Conservation (phyloP, 2,329 filamentous ascomycete genomes). For the Sporothrix pallida region DNA sequence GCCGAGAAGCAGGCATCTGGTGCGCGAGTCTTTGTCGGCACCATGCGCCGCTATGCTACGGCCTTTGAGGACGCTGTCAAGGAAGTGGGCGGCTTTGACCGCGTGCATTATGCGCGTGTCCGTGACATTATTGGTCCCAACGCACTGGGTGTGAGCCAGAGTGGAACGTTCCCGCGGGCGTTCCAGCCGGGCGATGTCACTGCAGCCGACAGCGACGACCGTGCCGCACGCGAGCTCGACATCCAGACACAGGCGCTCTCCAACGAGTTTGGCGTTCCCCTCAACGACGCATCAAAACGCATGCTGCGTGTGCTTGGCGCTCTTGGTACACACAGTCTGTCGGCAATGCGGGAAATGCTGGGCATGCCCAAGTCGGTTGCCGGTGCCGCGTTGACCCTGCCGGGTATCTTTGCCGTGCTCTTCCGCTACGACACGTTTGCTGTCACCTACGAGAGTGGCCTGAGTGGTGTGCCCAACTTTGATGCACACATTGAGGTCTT, state of each 20-base stretch:
- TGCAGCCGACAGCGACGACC: conserved; percentile 40
- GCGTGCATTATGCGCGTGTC: conserved; percentile 62
- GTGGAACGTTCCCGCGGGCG: conserved; percentile 53
- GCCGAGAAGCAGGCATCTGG: conserved; percentile 52
- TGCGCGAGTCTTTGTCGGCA: conserved; percentile 62
- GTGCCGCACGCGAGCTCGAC: conserved; percentile 38
- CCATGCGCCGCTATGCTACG: conserved; percentile 65
- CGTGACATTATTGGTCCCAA: conserved; percentile 59
- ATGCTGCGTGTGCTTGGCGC: conserved; percentile 33
- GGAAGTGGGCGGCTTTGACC: conserved; percentile 57
- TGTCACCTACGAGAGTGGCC: conserved; percentile 62
- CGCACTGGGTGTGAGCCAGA: conserved; percentile 53
- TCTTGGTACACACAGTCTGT: conserved; percentile 61
- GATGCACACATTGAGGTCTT: conserved; percentile 62
- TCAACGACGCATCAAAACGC: conserved; percentile 27
- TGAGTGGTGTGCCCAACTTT: conserved; percentile 58
- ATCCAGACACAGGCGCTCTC: conserved; percentile 43
- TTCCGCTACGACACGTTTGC: conserved; percentile 56
- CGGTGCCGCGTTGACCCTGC: conserved; percentile 46
- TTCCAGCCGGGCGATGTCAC: conserved; percentile 50
- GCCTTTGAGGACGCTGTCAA: conserved; percentile 59
- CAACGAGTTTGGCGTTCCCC: conserved; percentile 44
- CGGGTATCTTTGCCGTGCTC: conserved; percentile 48
- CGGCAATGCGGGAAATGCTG: conserved; percentile 59
- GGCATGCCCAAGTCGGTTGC: conserved; percentile 53